Percentiles rank a stretch among this genome's conserved stretches.
These are phyloP conservation scores for Kentomonas sorsogonicus DNA, from an alignment of 208 protist species.

Conservation along the genomic window DNA sequence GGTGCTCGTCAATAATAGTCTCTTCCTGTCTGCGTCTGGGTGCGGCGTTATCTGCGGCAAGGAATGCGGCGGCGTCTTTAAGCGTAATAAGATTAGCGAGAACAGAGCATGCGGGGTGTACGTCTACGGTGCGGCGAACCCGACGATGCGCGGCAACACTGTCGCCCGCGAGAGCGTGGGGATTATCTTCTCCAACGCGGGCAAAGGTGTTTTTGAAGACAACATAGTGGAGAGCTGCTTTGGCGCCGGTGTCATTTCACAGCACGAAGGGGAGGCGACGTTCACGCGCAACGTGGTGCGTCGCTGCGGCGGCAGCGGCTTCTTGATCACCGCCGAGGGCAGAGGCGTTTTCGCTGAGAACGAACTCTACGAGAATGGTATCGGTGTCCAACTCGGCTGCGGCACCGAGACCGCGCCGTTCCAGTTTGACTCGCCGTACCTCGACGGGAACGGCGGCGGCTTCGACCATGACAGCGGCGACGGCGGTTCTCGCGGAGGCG, in stretches of 20 bases:
- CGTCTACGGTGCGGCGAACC: slow-evolving; percentile 42
- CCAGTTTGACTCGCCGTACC: slow-evolving; percentile 40
- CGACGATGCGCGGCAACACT: slow-evolving; percentile 35
- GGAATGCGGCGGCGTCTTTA: slow-evolving; percentile 36
- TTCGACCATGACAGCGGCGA: not conserved
- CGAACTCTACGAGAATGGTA: slow-evolving; percentile 57
- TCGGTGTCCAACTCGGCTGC: slow-evolving; percentile 74
- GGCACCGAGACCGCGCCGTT: slow-evolving; percentile 33
- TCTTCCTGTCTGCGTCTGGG: slow-evolving; percentile 40
- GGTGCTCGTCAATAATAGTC: slow-evolving; percentile 38
- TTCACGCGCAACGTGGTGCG: slow-evolving; percentile 51
- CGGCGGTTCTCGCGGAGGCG: not conserved
- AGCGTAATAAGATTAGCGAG: slow-evolving; percentile 54
- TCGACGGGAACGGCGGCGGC: slow-evolving; percentile 5
- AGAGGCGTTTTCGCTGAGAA: slow-evolving; percentile 48
- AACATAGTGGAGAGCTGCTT: slow-evolving; percentile 62
- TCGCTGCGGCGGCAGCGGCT: slow-evolving; percentile 40
- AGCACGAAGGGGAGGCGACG: slow-evolving; percentile 46
- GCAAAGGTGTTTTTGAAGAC: slow-evolving; percentile 43
- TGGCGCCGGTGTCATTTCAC: slow-evolving; percentile 57
- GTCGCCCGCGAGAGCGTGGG: slow-evolving; percentile 60
- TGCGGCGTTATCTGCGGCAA: slow-evolving; percentile 57
- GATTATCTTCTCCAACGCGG: slow-evolving; percentile 56
- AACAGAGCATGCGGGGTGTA: slow-evolving; percentile 69
- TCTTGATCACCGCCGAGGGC: slow-evolving; percentile 51